A percentile compares a stretch with the other conserved stretches of the same genome.
Conservation (phyloP, 768 basidiomycete species). For the Trametes meyenii region DNA sequence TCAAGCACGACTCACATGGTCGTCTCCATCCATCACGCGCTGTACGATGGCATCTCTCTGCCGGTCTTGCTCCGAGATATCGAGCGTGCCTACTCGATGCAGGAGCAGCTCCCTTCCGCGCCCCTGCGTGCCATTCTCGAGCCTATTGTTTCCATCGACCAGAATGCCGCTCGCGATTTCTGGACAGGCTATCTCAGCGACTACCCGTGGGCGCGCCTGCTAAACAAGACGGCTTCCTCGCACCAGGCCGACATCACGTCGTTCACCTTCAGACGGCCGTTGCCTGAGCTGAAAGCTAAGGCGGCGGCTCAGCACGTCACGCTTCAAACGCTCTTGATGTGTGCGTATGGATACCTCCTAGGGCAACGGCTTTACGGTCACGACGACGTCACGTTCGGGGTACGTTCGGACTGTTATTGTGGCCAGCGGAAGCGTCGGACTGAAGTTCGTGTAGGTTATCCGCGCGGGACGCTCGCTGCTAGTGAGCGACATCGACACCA, state of each 20-base stretch:
- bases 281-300: slow-evolving; percentile 28
- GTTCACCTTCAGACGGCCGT: slow-evolving; percentile 10
- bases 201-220: slow-evolving; percentile 20
- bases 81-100: slow-evolving; percentile 28
- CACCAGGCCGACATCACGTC: slow-evolving; percentile 13
- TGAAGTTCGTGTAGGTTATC: slow-evolving; percentile 28
- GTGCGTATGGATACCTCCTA: slow-evolving; percentile 34
- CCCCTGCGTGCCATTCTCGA: slow-evolving; percentile 30
- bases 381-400: slow-evolving; percentile 38
- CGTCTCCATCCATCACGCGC: slow-evolving; percentile 39
- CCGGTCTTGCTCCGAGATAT: slow-evolving; percentile 34
- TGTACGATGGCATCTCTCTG: slow-evolving; percentile 38
- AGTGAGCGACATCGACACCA: slow-evolving; percentile 29
- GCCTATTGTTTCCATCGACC: slow-evolving; percentile 24
- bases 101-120: slow-evolving; percentile 14
- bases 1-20: slow-evolving; percentile 21
- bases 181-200: slow-evolving; percentile 30
- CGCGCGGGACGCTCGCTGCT: slow-evolving; percentile 36
- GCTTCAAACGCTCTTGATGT: slow-evolving; percentile 36
- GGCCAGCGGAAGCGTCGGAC: background rate
- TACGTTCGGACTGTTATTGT: slow-evolving; percentile 23
- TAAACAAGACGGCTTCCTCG: slow-evolving; percentile 20
- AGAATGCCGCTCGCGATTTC: slow-evolving; percentile 25
- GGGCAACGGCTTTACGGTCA: slow-evolving; percentile 27
- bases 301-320: slow-evolving; percentile 33